Percentiles rank a stretch among this genome's conserved stretches.
Conservation (phyloP, 2,329 filamentous ascomycete genomes). For the Hirsutella minnesotensis region DNA sequence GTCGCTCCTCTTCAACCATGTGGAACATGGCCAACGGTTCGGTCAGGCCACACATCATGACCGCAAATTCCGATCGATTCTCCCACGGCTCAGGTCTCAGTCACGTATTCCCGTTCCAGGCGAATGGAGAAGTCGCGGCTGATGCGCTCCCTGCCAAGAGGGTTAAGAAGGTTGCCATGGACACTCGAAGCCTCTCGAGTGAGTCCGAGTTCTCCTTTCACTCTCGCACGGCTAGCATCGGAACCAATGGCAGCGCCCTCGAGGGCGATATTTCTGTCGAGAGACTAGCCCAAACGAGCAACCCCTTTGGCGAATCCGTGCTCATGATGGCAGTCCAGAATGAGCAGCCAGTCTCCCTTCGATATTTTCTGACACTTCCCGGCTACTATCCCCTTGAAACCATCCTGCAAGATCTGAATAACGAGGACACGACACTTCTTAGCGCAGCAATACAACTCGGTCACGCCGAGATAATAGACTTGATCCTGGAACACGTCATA, state of each 20-base stretch:
- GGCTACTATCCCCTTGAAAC: slow-evolving; percentile 62
- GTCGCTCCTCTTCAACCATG: slow-evolving; percentile 29
- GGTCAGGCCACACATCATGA: slow-evolving; percentile 25
- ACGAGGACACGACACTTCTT: slow-evolving; percentile 78
- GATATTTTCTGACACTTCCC: slow-evolving; percentile 65
- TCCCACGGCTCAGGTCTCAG: slow-evolving; percentile 50
- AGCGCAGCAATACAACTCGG: slow-evolving; percentile 85
- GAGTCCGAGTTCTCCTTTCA: slow-evolving; percentile 74
- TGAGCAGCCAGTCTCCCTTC: slow-evolving; percentile 58
- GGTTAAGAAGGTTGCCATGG: slow-evolving; percentile 77
- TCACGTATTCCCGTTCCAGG: slow-evolving; percentile 87
- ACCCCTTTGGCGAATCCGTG: slow-evolving; percentile 68
- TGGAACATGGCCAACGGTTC: slow-evolving; percentile 36
- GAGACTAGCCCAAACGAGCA: slow-evolving; percentile 59
- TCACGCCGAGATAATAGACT: slow-evolving; percentile 60
- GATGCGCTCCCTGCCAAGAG: slow-evolving; percentile 31
- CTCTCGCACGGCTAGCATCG: slow-evolving; percentile 68
- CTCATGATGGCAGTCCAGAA: slow-evolving; percentile 76
- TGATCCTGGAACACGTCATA: slow-evolving; percentile 61
- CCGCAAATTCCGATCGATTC: slow-evolving; percentile 34
- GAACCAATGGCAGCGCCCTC: slow-evolving; percentile 58
- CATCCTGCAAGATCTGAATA: slow-evolving; percentile 75
- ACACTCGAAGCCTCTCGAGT: slow-evolving; percentile 77
- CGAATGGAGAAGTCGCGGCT: slow-evolving; percentile 30
- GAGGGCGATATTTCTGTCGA: slow-evolving; percentile 83